phyloP scores from a whole-genome alignment of 2,329 filamentous ascomycete genomes.

The Triangularia setosa region DNA sequence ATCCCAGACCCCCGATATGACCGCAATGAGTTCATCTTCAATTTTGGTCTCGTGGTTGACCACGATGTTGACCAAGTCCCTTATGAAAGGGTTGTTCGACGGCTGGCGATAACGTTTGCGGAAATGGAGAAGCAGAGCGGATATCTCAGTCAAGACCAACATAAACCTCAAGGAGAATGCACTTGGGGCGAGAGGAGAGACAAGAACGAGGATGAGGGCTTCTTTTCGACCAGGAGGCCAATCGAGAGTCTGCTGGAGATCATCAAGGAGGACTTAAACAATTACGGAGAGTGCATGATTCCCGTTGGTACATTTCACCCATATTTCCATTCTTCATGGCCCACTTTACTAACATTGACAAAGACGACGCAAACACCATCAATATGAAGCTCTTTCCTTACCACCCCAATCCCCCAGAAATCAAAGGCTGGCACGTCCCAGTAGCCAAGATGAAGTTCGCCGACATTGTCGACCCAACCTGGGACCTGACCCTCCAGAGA shows the following conservation, averaged over 20 bases:
- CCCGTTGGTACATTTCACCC: conserved; percentile 66
- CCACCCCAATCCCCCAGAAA: conserved; percentile 68
- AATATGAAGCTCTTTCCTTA: conserved; percentile 95
- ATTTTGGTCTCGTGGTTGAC: conserved; percentile 67
- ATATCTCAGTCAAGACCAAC: conserved; percentile 59
- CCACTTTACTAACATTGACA: conserved; percentile 16
- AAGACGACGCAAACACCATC: conserved; percentile 88
- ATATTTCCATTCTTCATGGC: not conserved
- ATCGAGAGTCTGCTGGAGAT: conserved; percentile 84
- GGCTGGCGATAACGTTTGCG: conserved; percentile 79
- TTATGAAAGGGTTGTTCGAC: conserved; percentile 80
- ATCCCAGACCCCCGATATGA: conserved; percentile 78
- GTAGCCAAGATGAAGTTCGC: conserved; percentile 65
- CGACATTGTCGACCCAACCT: conserved; percentile 62
- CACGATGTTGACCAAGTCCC: conserved; percentile 63
- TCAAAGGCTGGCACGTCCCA: conserved; percentile 88
- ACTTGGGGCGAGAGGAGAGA: not conserved
- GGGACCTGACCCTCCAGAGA: conserved; percentile 73
- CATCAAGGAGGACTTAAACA: conserved; percentile 83
- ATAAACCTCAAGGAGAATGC: not conserved
- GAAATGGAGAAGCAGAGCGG: conserved; percentile 89
- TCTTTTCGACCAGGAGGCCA: conserved; percentile 44
- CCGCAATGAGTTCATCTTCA: conserved; percentile 97
- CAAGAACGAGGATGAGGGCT: not conserved
- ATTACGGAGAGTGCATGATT: conserved; percentile 98